phyloP scores from a whole-genome alignment of 805 yeast genomes.

The Lipomyces orientalis region DNA sequence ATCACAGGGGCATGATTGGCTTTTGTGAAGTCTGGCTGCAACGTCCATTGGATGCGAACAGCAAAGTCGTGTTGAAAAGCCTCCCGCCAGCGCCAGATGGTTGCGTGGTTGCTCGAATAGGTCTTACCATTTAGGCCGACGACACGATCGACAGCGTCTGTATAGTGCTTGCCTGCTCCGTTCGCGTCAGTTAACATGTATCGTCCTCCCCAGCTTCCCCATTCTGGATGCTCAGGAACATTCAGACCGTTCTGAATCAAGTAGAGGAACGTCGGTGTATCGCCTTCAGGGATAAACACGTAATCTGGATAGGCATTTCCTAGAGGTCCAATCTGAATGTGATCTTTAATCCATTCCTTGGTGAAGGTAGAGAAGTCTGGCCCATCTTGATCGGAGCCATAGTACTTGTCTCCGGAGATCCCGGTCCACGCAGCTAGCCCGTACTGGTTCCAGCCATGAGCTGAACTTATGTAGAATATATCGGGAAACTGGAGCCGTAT shows the following conservation, averaged over 20 bases:
- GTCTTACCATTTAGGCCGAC: slow-evolving; percentile 7
- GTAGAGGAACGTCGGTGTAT: slow-evolving; percentile 18
- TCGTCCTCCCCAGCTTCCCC: slow-evolving; percentile 19
- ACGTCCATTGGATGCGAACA: slow-evolving; percentile 20
- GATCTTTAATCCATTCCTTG: slow-evolving; percentile 14
- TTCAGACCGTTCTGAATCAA: slow-evolving; percentile 21
- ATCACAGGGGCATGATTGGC: slow-evolving; percentile 15
- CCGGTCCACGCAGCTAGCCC: slow-evolving; percentile 18
- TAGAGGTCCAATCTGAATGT: slow-evolving; percentile 20
- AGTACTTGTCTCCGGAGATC: slow-evolving; percentile 13
- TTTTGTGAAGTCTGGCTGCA: not conserved
- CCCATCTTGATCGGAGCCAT: slow-evolving; percentile 14
- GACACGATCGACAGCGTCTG: slow-evolving; percentile 15
- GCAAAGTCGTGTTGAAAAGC: slow-evolving; percentile 21
- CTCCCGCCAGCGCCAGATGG: slow-evolving; percentile 21
- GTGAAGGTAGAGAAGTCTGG: slow-evolving; percentile 9
- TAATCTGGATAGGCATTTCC: slow-evolving; percentile 12
- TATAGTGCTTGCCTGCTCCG: not conserved
- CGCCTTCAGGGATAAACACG: slow-evolving; percentile 16
- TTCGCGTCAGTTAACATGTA: slow-evolving; percentile 1
- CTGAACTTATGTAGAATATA: slow-evolving; percentile 12
- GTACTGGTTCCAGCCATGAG: slow-evolving; percentile 20
- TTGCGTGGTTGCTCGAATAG: slow-evolving; percentile 11
- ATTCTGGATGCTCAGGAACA: slow-evolving; percentile 14
- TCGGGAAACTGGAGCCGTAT: slow-evolving; percentile 10